phyloP scores from a whole-genome alignment of 2,329 filamentous ascomycete genomes.

The Dactylellina drechsleri region DNA sequence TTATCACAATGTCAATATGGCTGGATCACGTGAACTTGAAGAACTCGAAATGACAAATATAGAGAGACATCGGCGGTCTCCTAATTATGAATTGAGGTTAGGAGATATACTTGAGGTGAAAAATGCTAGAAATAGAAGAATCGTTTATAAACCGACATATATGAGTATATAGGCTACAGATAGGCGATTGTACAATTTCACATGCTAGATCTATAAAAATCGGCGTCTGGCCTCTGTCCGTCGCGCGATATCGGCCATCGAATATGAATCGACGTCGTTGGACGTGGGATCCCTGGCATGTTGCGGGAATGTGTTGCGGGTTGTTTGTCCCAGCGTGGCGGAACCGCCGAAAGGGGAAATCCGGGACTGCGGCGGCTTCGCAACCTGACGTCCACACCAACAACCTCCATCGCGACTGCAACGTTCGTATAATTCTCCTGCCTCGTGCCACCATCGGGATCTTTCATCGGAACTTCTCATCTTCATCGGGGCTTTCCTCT shows the following conservation, averaged over 20 bases:
- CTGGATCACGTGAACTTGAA: too few species aligned
- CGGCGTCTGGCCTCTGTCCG: neutral
- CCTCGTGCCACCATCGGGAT: conserved; percentile 4
- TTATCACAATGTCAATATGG: too few species aligned
- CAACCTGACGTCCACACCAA: conserved; percentile 49
- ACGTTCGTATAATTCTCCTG: conserved; percentile 35
- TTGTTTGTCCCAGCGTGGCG: conserved; percentile 38
- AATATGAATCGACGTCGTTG: neutral
- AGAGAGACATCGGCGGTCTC: too few species aligned
- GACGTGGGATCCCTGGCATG: neutral
- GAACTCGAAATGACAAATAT: too few species aligned
- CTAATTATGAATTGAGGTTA: too few species aligned
- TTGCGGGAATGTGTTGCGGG: conserved; percentile 18
- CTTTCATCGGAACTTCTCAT: neutral
- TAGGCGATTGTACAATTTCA: neutral
- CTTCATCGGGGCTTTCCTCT: neutral
- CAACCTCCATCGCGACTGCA: conserved; percentile 53
- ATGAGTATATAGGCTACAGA: too few species aligned
- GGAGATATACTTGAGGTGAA: too few species aligned
- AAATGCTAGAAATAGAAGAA: too few species aligned
- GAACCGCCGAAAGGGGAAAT: conserved; percentile 53
- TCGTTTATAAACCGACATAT: too few species aligned
- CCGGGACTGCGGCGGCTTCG: conserved; percentile 44
- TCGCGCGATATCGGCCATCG: conserved; percentile 16
- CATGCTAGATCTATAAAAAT: conserved; percentile 1